Conservation (phyloP, 192 early-diverging fungal species). For the Entomortierella lignicola region DNA sequence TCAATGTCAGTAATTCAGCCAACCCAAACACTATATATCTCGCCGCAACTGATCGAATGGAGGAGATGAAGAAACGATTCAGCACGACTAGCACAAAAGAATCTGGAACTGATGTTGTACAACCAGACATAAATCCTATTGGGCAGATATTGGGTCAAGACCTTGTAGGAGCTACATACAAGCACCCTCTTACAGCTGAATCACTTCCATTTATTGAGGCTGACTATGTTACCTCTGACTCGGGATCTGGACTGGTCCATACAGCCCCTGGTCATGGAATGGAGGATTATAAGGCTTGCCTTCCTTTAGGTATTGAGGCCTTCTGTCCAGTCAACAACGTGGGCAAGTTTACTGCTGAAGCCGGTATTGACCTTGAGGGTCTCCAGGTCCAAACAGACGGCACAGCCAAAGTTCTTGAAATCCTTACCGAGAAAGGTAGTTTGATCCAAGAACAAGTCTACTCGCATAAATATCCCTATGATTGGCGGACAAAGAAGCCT, state of each 20-base stretch:
- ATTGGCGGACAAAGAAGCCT: conserved; percentile 87
- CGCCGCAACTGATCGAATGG: conserved; percentile 59
- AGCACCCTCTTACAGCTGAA: conserved; percentile 62
- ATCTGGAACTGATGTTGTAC: conserved; percentile 2
- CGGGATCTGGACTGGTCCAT: conserved; percentile 83
- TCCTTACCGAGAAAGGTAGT: conserved; percentile 48
- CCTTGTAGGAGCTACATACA: conserved; percentile 67
- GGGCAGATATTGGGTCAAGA: conserved; percentile 56
- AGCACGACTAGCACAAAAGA: neutral
- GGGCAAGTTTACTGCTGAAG: conserved; percentile 77
- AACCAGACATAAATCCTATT: conserved; percentile 27
- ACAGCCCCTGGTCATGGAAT: conserved; percentile 85
- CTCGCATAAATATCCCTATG: conserved; percentile 84
- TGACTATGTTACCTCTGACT: conserved; percentile 74
- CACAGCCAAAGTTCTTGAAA: conserved; percentile 64
- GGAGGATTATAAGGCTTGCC: conserved; percentile 82
- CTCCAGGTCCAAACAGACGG: conserved; percentile 71
- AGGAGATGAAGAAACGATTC: conserved; percentile 50
- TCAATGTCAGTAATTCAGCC: conserved; percentile 28
- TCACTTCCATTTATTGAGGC: conserved; percentile 69
- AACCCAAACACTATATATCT: conserved; percentile 42
- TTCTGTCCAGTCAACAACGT: conserved; percentile 79
- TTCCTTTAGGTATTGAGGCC: conserved; percentile 63
- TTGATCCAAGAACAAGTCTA: conserved; percentile 66
- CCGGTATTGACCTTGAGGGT: conserved; percentile 68